Percentiles rank a stretch among this genome's conserved stretches.
These are phyloP conservation scores for Falciphora oryzae DNA, from an alignment of 2,329 filamentous ascomycete genomes.

Conservation along the genomic window DNA sequence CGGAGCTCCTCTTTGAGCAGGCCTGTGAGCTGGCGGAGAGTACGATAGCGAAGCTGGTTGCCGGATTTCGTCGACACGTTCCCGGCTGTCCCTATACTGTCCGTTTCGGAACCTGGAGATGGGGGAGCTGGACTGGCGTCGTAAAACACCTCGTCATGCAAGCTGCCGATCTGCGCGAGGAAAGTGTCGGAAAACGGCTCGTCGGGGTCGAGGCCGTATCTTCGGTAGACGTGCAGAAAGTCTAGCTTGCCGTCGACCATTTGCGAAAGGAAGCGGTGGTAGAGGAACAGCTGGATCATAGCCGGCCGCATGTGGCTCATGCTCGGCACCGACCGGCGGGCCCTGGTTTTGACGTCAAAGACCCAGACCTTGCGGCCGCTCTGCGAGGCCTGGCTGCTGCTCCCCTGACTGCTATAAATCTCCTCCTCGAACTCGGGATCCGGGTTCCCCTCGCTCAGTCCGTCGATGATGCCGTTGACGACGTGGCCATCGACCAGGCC, in stretches of 20 bases:
- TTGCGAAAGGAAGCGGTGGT: slow-evolving; percentile 75
- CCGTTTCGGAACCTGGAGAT: slow-evolving; percentile 15
- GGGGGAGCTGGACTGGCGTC: slow-evolving; percentile 28
- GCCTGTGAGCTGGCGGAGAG: slow-evolving; percentile 39
- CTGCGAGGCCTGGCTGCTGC: slow-evolving; percentile 17
- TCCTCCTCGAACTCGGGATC: slow-evolving; percentile 63
- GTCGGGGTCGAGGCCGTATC: slow-evolving; percentile 64
- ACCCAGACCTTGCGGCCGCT: slow-evolving; percentile 53
- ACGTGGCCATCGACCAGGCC: slow-evolving; percentile 75
- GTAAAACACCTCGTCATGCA: slow-evolving; percentile 62
- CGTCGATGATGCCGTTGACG: slow-evolving; percentile 86
- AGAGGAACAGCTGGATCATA: slow-evolving; percentile 82
- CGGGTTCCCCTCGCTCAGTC: slow-evolving; percentile 71
- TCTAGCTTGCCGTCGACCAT: slow-evolving; percentile 68
- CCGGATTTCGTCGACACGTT: slow-evolving; percentile 27
- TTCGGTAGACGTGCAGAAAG: slow-evolving; percentile 60
- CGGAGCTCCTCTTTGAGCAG: slow-evolving; percentile 41
- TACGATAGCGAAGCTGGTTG: slow-evolving; percentile 39
- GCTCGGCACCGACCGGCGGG: slow-evolving; percentile 56
- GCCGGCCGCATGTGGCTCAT: slow-evolving; percentile 66
- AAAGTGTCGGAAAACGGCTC: slow-evolving; percentile 72
- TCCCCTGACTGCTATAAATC: slow-evolving; percentile 34
- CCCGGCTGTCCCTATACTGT: slow-evolving; percentile 13
- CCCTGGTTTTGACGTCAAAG: slow-evolving; percentile 82
- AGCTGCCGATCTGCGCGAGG: slow-evolving; percentile 63